Evolutionary conservation across 192 early-diverging fungal genomes (phyloP), one percentile per base, ranked within the genome.

Genomic region (Backusella macrospora): DNA sequence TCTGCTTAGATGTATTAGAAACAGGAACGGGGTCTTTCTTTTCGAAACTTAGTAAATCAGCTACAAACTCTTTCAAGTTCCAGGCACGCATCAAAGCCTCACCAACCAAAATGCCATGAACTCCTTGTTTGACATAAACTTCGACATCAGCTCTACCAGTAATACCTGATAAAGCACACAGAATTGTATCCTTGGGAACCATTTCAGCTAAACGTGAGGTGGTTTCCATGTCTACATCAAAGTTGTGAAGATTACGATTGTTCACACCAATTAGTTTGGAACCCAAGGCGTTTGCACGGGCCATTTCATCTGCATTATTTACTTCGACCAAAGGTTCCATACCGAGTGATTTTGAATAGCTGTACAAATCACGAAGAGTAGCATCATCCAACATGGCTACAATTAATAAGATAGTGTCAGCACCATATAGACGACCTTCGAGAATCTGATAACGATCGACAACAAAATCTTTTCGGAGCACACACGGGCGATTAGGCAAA

Each of bases 241-340:
- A 99, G 59, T 92, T 96, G 78, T 98, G 94, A 80, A 99, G 81
- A 74, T 99, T 96, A 48, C 98, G 89, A 85, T 99, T 99, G 81
- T 99, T 99, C 76, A 99, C 95, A 67, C 98, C 98, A 77, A 99
- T 92, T 26, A 99, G 90, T 75, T 87, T 88, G 29, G 98, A 89
- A 0, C 93, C 96, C 6, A 92, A 78, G 43, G 85, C 86, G 29
- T 97, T 75, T 0, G 98, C 98, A 52, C 88, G 85, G 34, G 83
- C 76, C 96, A 99, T 97, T 83, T 99, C 97, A 40, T 87, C 89
- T 21, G 77, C 84, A 74, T 91, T 93, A 75, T 98, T 97, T 40
- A 99, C 98, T 80, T 99, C 98, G 4, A 99, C 97, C 72, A 99
- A 84, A n/a, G 98, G 97, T 81, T 99, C 98, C 91, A 99, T 99